These are phyloP conservation scores for Actinomortierella ambigua DNA, from an alignment of 371 early-diverging fungal species.

Conservation along the genomic window DNA sequence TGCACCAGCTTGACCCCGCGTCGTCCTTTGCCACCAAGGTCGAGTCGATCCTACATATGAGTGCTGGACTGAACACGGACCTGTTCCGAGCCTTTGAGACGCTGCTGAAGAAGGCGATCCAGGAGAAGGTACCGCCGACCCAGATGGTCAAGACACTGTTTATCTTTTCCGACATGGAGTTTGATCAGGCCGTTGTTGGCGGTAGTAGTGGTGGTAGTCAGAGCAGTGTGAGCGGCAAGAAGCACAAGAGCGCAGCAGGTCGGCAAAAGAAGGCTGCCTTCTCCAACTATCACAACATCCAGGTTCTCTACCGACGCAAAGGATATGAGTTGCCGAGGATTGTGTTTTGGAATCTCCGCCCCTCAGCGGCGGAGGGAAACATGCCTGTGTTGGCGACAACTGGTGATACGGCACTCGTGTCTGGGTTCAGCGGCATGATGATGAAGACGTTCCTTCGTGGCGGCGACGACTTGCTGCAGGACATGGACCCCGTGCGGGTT, in stretches of 20 bases:
- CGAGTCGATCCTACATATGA: conserved; percentile 5
- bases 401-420: conserved; percentile 35
- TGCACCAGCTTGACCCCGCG: conserved; percentile 42
- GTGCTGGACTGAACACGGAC: conserved; percentile 51
- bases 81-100: conserved; percentile 52
- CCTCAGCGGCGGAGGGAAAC: not conserved
- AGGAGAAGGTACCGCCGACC: conserved; percentile 47
- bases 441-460: conserved; percentile 52
- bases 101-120: conserved; percentile 50
- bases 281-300: no score
- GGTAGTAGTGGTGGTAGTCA: conserved; percentile 14
- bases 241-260: conserved; percentile 48
- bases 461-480: conserved; percentile 7
- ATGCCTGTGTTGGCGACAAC: conserved; percentile 35
- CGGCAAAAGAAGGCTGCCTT: no score
- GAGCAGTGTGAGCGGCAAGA: conserved; percentile 40
- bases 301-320: no score
- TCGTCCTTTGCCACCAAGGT: conserved; percentile 47
- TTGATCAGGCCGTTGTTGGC: conserved; percentile 33
- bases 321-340: conserved; percentile 53
- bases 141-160: conserved; percentile 57
- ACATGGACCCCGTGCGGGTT: conserved; percentile 10
- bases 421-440: conserved; percentile 47
- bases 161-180: conserved; percentile 65
- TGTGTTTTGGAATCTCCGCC: conserved; percentile 61